A percentile compares a stretch with the other conserved stretches of the same genome.
Evolutionary conservation across 176 grass and related monocot species (phyloP).

Genomic region (Alopecurus myosuroides): DNA sequence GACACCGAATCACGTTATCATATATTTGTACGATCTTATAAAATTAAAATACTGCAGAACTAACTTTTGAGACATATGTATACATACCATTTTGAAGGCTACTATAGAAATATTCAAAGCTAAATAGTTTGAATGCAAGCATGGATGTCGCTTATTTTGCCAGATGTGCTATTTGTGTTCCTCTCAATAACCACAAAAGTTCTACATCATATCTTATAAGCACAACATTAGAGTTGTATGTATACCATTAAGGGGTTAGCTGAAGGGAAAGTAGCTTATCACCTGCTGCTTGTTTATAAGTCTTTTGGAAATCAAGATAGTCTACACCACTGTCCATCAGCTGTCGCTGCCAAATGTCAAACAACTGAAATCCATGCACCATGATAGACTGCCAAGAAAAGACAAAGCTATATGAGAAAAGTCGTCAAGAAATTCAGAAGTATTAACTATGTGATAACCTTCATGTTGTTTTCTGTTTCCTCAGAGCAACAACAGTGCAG

Average conservation of each 20-base stretch:
- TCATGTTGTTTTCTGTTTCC: background rate
- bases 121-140: slow-evolving; percentile 10
- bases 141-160: slow-evolving; percentile 3
- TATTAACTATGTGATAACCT: background rate
- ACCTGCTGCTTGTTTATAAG: slow-evolving; percentile 86
- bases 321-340: slow-evolving; percentile 57
- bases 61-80: background rate
- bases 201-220: slow-evolving; percentile 18
- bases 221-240: slow-evolving; percentile 6
- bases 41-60: background rate
- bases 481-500: background rate
- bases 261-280: slow-evolving; percentile 16
- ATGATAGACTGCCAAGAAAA: slow-evolving; percentile 75
- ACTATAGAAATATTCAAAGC: slow-evolving; percentile 7
- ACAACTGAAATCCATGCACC: slow-evolving; percentile 97
- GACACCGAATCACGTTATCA: background rate
- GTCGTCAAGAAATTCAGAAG: slow-evolving; percentile 18
- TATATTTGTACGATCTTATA: background rate
- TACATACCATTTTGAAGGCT: background rate
- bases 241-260: slow-evolving; percentile 7
- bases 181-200: slow-evolving; percentile 28
- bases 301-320: slow-evolving; percentile 64
- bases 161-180: background rate
- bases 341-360: slow-evolving; percentile 87
- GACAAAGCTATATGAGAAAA: slow-evolving; percentile 32